phyloP scores from a whole-genome alignment of 177 flowering plant species.

The Telopea speciosissima region DNA sequence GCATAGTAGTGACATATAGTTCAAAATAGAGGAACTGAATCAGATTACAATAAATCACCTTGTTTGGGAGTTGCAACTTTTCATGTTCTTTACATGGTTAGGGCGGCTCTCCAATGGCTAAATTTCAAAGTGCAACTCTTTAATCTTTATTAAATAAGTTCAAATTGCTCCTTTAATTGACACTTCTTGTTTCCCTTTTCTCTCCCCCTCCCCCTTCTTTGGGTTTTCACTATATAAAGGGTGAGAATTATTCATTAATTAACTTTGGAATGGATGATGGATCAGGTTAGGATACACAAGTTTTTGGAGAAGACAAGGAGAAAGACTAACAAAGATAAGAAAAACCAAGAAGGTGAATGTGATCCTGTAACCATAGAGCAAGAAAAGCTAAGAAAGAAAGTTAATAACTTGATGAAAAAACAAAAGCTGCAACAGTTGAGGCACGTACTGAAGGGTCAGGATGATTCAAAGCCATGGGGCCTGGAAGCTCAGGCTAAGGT shows the following conservation, averaged over 20 bases:
- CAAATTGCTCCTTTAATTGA: neutral
- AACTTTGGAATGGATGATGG: slow-evolving; percentile 3
- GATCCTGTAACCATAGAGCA: slow-evolving; percentile 26
- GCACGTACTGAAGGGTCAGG: slow-evolving; percentile 41
- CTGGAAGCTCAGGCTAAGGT: slow-evolving; percentile 69
- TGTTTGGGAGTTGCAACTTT: neutral
- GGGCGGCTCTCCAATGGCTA: neutral
- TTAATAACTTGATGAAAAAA: slow-evolving; percentile 48
- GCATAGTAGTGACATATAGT: no score
- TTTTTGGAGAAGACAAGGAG: slow-evolving; percentile 69
- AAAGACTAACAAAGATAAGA: slow-evolving; percentile 25
- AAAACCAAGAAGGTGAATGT: slow-evolving; percentile 25
- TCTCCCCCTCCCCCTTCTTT: neutral
- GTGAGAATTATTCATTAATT: slow-evolving; percentile 6
- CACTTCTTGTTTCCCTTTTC: neutral
- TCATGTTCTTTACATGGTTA: neutral
- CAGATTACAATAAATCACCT: no score
- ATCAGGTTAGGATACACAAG: slow-evolving; percentile 63
- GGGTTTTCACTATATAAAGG: neutral
- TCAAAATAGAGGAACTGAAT: no score
- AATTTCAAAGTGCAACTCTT: neutral
- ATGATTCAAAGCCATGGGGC: slow-evolving; percentile 51
- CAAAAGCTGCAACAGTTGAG: slow-evolving; percentile 41
- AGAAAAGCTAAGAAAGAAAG: slow-evolving; percentile 39
- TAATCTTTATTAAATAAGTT: neutral